Percentiles rank a stretch among this genome's conserved stretches.
Conservation (phyloP, 2,329 filamentous ascomycete species). For the Exophiala calicioides region DNA sequence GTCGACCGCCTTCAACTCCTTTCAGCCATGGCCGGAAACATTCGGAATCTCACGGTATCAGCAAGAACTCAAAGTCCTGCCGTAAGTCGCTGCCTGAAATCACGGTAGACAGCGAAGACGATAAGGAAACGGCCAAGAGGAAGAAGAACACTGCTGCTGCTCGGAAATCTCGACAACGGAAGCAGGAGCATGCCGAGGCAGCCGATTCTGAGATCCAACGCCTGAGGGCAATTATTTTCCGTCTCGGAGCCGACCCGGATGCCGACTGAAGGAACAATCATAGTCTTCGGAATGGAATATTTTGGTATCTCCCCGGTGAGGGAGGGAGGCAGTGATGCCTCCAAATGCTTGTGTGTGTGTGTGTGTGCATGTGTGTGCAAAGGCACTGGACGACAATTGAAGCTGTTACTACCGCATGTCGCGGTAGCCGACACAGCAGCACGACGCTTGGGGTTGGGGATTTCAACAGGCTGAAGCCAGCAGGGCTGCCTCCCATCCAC, state of each 20-base stretch:
- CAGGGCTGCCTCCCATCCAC: slow-evolving; percentile 26
- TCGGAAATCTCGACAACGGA: slow-evolving; percentile 82
- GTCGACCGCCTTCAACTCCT: slow-evolving; percentile 35
- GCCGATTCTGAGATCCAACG: slow-evolving; percentile 54
- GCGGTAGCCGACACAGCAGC: slow-evolving; percentile 22
- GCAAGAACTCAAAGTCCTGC: slow-evolving; percentile 60
- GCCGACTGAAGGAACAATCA: slow-evolving; percentile 8
- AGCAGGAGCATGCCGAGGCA: slow-evolving; percentile 71
- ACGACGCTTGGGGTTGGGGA: slow-evolving; percentile 29
- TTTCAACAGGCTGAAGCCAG: slow-evolving; percentile 23
- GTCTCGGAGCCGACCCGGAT: slow-evolving; percentile 31
- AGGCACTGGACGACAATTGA: slow-evolving; percentile 22
- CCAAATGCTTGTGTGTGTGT: background rate
- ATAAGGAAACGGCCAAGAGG: slow-evolving; percentile 80
- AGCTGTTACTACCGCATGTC: slow-evolving; percentile 18
- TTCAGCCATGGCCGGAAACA: slow-evolving; percentile 57
- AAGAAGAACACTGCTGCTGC: slow-evolving; percentile 86
- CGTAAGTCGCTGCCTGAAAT: slow-evolving; percentile 75
- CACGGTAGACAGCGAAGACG: slow-evolving; percentile 68
- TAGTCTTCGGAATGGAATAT: background rate
- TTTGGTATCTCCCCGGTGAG: no score
- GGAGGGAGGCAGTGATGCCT: background rate
- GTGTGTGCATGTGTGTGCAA: slow-evolving; percentile 19
- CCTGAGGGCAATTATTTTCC: slow-evolving; percentile 27
- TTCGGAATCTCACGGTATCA: slow-evolving; percentile 68